These are phyloP conservation scores for Zostera marina DNA, from an alignment of 116 monocot species.

Conservation along the genomic window DNA sequence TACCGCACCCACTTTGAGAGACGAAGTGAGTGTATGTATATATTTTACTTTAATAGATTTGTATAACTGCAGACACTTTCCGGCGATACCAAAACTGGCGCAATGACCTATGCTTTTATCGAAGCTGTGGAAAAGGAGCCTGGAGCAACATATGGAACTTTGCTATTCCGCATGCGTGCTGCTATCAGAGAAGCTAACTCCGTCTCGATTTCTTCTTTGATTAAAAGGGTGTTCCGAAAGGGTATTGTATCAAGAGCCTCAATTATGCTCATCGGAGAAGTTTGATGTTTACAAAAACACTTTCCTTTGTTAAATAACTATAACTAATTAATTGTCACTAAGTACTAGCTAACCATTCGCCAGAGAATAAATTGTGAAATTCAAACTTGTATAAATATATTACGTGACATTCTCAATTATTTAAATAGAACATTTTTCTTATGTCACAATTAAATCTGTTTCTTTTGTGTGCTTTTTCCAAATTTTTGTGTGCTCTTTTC, in stretches of 20 bases:
- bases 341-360: no score
- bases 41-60: no score
- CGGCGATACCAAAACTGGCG: slow-evolving; percentile 37
- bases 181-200: slow-evolving; percentile 35
- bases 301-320: slow-evolving; percentile 31
- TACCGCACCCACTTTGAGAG: no score
- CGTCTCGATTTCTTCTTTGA: slow-evolving; percentile 29
- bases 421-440: no score
- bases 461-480: no score
- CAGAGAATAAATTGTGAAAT: no score
- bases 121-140: slow-evolving; percentile 51
- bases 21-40: no score
- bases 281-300: slow-evolving; percentile 52
- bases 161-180: slow-evolving; percentile 53
- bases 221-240: slow-evolving; percentile 21
- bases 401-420: no score
- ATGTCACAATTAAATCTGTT: no score
- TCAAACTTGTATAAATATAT: no score
- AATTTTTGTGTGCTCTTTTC: no score
- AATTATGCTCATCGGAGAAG: slow-evolving; percentile 46
- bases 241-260: slow-evolving; percentile 30
- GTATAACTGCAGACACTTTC: slow-evolving; percentile 69
- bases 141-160: slow-evolving; percentile 50
- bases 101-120: slow-evolving; percentile 92
- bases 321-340: no score